These are phyloP conservation scores for Pisolithus marmoratus DNA, from an alignment of 768 basidiomycete genomes.

Conservation along the genomic window DNA sequence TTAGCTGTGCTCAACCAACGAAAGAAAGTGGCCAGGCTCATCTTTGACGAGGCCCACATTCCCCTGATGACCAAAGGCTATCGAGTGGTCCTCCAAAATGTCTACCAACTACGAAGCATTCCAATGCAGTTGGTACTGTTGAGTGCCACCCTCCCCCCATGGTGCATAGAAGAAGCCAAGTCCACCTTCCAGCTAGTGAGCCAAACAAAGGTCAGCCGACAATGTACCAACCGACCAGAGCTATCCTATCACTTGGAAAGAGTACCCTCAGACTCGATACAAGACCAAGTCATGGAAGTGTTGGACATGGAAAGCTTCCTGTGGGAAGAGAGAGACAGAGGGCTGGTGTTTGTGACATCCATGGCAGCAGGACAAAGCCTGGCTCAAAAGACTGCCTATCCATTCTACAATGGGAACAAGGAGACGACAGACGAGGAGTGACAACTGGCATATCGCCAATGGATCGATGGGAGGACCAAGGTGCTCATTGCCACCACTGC, in stretches of 20 bases:
- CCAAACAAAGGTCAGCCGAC: background rate
- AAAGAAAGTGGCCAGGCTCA: background rate
- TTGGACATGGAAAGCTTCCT: background rate
- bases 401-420: slow-evolving; percentile 10
- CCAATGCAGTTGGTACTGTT: slow-evolving; percentile 14
- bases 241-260: slow-evolving; percentile 5
- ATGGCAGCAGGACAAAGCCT: background rate
- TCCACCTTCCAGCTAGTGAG: slow-evolving; percentile 3
- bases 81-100: slow-evolving; percentile 4
- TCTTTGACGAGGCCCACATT: slow-evolving; percentile 21
- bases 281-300: too few relatives aligned
- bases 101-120: slow-evolving; percentile 9
- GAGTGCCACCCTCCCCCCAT: slow-evolving; percentile 9
- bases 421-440: background rate
- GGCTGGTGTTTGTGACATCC: slow-evolving; percentile 8
- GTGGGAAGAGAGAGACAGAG: background rate
- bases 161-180: background rate
- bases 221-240: slow-evolving; percentile 2
- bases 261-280: background rate
- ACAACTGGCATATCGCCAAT: slow-evolving; percentile 1
- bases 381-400: background rate
- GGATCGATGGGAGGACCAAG: slow-evolving; percentile 1
- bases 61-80: slow-evolving; percentile 5
- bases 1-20: slow-evolving; percentile 1
- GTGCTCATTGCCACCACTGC: slow-evolving; percentile 17